Evolutionary conservation across 2,329 filamentous ascomycete genomes (phyloP).

Genomic region (Chrysosporium queenslandicum): DNA sequence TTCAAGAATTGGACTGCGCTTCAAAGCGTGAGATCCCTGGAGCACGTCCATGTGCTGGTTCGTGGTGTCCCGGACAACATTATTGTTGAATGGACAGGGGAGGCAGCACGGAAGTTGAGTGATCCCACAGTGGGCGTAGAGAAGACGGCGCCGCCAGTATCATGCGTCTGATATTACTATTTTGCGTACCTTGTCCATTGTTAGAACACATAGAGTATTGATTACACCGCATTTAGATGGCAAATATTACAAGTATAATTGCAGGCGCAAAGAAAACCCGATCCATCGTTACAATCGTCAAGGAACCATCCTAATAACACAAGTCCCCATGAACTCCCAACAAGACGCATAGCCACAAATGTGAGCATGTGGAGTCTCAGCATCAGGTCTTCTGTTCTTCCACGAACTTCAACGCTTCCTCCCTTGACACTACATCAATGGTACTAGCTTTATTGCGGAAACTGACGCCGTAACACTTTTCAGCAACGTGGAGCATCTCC

Average conservation of each 20-base stretch:
- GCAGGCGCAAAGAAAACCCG: not conserved
- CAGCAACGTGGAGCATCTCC: conserved; percentile 88
- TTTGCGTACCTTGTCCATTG: not conserved
- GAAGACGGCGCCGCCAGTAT: not conserved
- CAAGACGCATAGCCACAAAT: conserved; percentile 8
- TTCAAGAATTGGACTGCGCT: conserved; percentile 55
- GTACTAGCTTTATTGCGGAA: conserved; percentile 86
- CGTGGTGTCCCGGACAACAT: conserved; percentile 39
- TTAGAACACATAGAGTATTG: not conserved
- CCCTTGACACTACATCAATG: conserved; percentile 78
- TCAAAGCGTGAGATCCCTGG: conserved; percentile 50
- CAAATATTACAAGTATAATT: not conserved
- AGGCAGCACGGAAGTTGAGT: conserved; percentile 17
- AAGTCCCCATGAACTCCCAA: conserved; percentile 1
- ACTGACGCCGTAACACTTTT: conserved; percentile 95
- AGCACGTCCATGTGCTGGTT: conserved; percentile 49
- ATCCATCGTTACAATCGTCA: not conserved
- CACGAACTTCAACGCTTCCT: conserved; percentile 86
- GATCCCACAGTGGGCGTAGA: conserved; percentile 9
- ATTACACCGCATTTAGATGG: not conserved
- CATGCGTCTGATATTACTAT: not conserved
- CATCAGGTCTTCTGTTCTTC: conserved; percentile 59
- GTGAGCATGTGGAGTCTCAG: not conserved
- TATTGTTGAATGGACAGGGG: conserved; percentile 38
- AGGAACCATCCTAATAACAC: not conserved